These are phyloP conservation scores for Thalassiosira ordinaria DNA, from an alignment of 352 stramenopile species.

Conservation along the genomic window DNA sequence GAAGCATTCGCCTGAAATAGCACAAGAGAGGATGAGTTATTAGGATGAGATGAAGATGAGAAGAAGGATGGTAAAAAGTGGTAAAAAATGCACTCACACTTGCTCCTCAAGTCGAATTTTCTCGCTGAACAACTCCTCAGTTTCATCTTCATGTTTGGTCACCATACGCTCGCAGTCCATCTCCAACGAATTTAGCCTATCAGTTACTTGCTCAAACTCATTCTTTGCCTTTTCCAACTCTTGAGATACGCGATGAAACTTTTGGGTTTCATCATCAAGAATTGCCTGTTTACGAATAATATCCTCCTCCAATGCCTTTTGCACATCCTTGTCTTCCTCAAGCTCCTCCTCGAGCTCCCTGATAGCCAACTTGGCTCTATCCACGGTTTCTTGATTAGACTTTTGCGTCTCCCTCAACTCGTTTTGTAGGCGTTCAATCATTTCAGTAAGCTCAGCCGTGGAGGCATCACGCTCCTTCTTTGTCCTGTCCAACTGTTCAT, in stretches of 20 bases:
- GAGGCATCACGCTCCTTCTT: constrained; percentile 46
- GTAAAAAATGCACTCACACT: no score
- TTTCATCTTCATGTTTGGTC: constrained; percentile 54
- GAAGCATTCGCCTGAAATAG: constrained; percentile 21
- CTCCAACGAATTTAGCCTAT: constrained; percentile 51
- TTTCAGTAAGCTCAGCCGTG: constrained; percentile 41
- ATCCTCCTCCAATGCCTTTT: constrained; percentile 30
- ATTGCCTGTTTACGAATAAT: constrained; percentile 36
- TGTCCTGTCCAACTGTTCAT: constrained; percentile 43
- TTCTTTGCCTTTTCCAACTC: constrained; percentile 21
- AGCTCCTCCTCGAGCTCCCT: constrained; percentile 41
- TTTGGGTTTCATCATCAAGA: constrained; percentile 36
- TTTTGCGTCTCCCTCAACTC: constrained; percentile 39
- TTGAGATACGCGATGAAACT: constrained; percentile 7
- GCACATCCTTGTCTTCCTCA: constrained; percentile 25
- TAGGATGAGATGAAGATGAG: no score
- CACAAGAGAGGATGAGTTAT: no score
- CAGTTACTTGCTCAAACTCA: constrained; percentile 23
- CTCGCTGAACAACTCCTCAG: constrained; percentile 26
- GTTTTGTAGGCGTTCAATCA: constrained; percentile 49
- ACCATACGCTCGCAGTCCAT: constrained; percentile 45
- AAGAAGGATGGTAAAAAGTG: no score
- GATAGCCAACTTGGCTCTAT: constrained; percentile 34
- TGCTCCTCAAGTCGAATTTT: constrained; percentile 31
- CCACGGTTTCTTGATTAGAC: constrained; percentile 25